A percentile compares a stretch with the other conserved stretches of the same genome.
phyloP scores from a whole-genome alignment of 1,139 yeast species.

The Sugiyamaella castrensis region DNA sequence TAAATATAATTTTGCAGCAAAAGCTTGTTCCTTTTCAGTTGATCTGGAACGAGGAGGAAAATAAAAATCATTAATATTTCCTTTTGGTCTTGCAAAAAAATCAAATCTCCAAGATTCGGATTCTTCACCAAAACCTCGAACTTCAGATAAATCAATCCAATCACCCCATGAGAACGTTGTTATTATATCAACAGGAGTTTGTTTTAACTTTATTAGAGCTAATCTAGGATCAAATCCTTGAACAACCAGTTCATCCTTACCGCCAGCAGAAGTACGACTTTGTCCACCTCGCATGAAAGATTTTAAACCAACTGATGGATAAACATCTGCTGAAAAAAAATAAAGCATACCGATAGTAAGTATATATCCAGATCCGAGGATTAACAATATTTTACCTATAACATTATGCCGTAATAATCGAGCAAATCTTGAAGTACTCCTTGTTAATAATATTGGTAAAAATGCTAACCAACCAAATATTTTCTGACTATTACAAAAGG shows the following conservation, averaged over 20 bases:
- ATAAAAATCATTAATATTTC: slow-evolving; percentile 16
- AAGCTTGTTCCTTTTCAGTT: slow-evolving; percentile 29
- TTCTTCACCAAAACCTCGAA: slow-evolving; percentile 18
- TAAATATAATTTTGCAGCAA: slow-evolving; percentile 32
- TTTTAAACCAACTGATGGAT: slow-evolving; percentile 10
- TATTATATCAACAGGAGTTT: slow-evolving; percentile 1
- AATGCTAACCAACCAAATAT: slow-evolving; percentile 59
- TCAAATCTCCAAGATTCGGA: slow-evolving; percentile 5
- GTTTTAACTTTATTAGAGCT: background rate
- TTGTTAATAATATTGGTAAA: slow-evolving; percentile 75
- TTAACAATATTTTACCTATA: slow-evolving; percentile 20
- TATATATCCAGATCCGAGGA: slow-evolving; percentile 25
- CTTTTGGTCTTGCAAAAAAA: slow-evolving; percentile 12
- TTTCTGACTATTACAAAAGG: background rate
- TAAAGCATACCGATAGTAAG: slow-evolving; percentile 25
- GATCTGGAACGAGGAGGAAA: slow-evolving; percentile 21
- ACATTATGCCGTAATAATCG: slow-evolving; percentile 18
- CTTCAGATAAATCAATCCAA: slow-evolving; percentile 32
- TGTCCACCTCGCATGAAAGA: background rate
- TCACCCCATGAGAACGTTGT: slow-evolving; percentile 29
- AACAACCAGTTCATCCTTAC: background rate
- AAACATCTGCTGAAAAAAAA: slow-evolving; percentile 22
- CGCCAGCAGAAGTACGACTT: background rate
- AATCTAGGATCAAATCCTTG: slow-evolving; percentile 7
- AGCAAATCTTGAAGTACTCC: slow-evolving; percentile 67